Base-by-base conservation (phyloP, 108 stramenopile species). In the Conticribra weissflogii region DNA sequence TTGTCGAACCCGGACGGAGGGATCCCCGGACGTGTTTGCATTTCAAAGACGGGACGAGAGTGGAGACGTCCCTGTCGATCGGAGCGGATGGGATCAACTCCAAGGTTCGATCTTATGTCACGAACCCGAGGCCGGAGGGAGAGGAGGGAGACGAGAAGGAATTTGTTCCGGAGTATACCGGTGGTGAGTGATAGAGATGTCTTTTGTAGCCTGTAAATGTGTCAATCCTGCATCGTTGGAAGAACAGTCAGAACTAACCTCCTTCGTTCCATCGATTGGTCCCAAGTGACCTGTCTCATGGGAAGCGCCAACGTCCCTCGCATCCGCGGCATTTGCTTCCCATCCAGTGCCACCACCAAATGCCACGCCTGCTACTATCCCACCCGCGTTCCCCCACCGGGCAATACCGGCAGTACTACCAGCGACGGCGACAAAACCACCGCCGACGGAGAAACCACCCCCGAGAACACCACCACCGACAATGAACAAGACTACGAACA, bases 71-170 rank as follows among this genome's bases (percentile, higher is more conserved):
- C 2, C 60, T 88, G 7, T 36, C 84, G 4, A 74, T 88, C 36
- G 88, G 83, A 3, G 81, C 83, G 0, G 88, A 88, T 63, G 88
- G 88, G 44, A 68, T 81, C 83, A 88, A 88, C 48, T 86, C 85
- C 41, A 58, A 67, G 34, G 81, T 84, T 8, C 77, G 87, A n/a
- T 71, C 58, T 8, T 68, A 82, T n/a, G 72, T 85, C 29, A 60
- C 78, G 3, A 64, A 74, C 57, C 74, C 72, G 34, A 32, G 19
- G 23, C 21, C 64, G 1, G 29, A 56, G 19, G 47, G 36, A 18
- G 54, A 69, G 0, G 29, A 48, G 2, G 17, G 28, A 0, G 44
- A 64, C 29, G 30, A 65, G 8, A 52, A 66, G 36, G 61, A 81
- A 30, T 47, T 64, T 31, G 45, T 30, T 3, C 60, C 72, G 1